Evolutionary conservation across 1,139 yeast genomes (phyloP), one percentile per base, ranked within the genome.

Genomic region (Debaryomyces fabryi): DNA sequence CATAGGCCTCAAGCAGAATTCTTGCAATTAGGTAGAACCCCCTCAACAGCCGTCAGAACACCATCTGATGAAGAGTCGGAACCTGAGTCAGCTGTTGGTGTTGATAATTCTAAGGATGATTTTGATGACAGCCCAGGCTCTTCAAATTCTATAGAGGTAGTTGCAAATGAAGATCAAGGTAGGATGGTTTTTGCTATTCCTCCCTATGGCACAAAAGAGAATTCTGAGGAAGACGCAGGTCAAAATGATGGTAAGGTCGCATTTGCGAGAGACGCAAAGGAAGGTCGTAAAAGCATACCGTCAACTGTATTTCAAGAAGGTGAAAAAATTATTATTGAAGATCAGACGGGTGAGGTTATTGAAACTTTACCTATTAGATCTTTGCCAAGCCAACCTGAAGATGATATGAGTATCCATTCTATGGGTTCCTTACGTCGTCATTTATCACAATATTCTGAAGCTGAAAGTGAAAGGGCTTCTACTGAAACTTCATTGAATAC

Each of bases 331-430:
- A 79, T 92, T 47, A 74, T 92, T 51, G 99, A 92, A 63, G 95
- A 90, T 65, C 81, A 78, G 50, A 76, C 82, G 48, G 98, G 98
- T 47, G 97, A 92, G 54, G 76, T 90, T 38, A 60, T 92, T 42
- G 83, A 81, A 54, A 59, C 70, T 2, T 52, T 72, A 23, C 65
- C 66, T 13, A 48, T 63, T 39, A 34, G 42, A 41, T 13, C 16
- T 32, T 21, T 32, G 9, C n/a, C 13, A 15, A 27, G 34, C 29
- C 32, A 24, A 42, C 37, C 23, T 6, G 58, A 47, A 1, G 69
- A 63, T 34, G 52, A 50, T n/a, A 44, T 55, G 45, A 74, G 79
- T 61, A 59, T 75, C 25, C 81, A 75, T 53, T 73, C 79, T 0
- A 62, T 68, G 68, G 69, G 53, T 5, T 74, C 79, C 1, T 65